Base-by-base conservation (phyloP, 1,284 basidiomycete species). In the Blastosporella zonata region DNA sequence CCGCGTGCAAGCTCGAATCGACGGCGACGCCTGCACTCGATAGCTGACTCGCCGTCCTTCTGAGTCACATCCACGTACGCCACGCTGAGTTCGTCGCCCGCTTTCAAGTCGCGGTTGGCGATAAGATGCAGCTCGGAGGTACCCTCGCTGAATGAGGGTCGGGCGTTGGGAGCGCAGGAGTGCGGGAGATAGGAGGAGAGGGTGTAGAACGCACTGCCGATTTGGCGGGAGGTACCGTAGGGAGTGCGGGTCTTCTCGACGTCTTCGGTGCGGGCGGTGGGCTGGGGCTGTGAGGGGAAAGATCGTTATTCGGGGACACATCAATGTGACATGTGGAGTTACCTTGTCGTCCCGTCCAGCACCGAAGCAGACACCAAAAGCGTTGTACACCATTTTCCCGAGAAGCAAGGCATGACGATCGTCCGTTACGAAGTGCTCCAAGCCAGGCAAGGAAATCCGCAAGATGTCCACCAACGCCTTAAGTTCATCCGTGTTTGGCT, bases 151-250 rank as follows among this genome's bases (percentile, higher is more conserved):
- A 90, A 91, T 4, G 76, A 72, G 1, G 85, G 80, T 4, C 75
- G 74, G 6, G 79, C 78, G 43, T 74, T 78, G 22, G 89, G 88
- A 8, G 70, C 63, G 64, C 88, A 91, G 8, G 87, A 88, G 66
- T 91, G 88, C 2, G 72, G 65, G 41, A 88, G 82, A 65, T 91
- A 90, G 31, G 87, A 78, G 2, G 89, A 89, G 40, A 90, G 74
- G 20, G 78, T 71, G 65, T 87, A 91, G 57, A 90, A 70, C 12
- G 82, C 89, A 46, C 75, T 75, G 43, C 88, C 88, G 46, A 87
- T 68, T 67, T 91, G 89, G 28, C 75, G 82, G 36, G 77, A 68
- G 2, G 87, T 89, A 38, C 89, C 88, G 49, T 77, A 69, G 1
- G 86, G 81, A 2, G 85, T 89, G 46, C 88, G 81, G 1, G 87